Conservation (phyloP, 176 grass and related monocot species). For the Triticum turgidum region DNA sequence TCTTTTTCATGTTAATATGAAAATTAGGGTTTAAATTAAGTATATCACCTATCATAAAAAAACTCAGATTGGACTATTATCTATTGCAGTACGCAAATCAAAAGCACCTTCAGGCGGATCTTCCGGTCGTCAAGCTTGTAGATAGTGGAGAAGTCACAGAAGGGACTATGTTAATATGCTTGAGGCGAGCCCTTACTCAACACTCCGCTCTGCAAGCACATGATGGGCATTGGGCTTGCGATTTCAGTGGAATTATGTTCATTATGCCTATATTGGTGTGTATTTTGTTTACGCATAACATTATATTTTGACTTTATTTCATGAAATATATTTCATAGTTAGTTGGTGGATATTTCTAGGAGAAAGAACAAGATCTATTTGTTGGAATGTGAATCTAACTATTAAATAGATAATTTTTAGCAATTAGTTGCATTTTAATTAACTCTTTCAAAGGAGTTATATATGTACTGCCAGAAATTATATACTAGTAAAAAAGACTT, state of each 20-base stretch:
- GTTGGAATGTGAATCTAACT: background rate
- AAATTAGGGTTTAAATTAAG: no score
- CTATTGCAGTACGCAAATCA: slow-evolving; percentile 39
- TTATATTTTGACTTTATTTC: no score
- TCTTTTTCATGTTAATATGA: no score
- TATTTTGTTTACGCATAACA: background rate
- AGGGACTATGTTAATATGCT: slow-evolving; percentile 32
- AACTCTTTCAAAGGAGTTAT: background rate
- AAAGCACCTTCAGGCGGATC: slow-evolving; percentile 1
- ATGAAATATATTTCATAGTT: no score
- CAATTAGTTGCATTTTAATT: background rate
- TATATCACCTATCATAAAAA: no score
- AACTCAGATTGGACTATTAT: no score
- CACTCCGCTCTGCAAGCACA: slow-evolving; percentile 46
- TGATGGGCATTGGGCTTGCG: slow-evolving; percentile 52
- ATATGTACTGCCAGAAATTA: background rate
- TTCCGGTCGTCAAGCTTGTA: slow-evolving; percentile 4
- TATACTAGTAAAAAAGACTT: background rate
- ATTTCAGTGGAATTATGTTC: slow-evolving; percentile 53
- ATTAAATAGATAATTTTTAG: background rate
- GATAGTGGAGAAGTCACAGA: slow-evolving; percentile 28
- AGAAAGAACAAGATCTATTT: background rate
- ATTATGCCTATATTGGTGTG: slow-evolving; percentile 49
- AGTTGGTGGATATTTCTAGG: background rate
- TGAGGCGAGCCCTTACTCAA: slow-evolving; percentile 31